These are phyloP conservation scores for Eucalyptus marginata DNA, from an alignment of 345 rosid genomes.

Conservation along the genomic window DNA sequence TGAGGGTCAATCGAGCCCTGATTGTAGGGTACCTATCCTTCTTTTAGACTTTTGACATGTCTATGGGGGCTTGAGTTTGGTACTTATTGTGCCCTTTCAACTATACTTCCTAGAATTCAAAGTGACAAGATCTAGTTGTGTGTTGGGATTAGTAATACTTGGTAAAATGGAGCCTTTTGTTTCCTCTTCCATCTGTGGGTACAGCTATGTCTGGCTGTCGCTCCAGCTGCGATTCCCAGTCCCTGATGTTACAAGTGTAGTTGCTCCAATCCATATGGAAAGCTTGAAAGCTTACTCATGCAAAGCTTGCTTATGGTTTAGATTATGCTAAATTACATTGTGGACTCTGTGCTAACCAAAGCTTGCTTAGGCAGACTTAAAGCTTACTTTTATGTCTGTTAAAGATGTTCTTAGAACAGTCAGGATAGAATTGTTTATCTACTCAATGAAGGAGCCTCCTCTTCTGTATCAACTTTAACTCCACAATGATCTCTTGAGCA, in stretches of 20 bases:
- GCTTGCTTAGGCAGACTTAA: background rate
- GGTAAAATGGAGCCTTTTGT: background rate
- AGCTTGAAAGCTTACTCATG: background rate
- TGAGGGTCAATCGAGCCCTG: background rate
- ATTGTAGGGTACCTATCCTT: background rate
- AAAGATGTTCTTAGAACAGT: background rate
- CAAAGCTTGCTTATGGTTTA: background rate
- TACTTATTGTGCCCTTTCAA: background rate
- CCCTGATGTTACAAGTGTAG: background rate
- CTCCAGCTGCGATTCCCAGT: background rate
- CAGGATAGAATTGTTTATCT: background rate
- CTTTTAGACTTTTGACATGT: background rate
- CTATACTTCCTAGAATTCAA: background rate
- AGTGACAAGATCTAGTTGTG: background rate
- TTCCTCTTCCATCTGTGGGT: background rate
- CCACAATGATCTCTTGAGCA: background rate
- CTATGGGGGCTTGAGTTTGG: background rate
- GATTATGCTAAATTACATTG: background rate
- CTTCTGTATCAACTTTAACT: background rate
- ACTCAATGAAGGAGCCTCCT: background rate
- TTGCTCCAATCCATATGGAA: background rate
- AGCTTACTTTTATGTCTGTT: background rate
- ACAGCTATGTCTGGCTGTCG: background rate
- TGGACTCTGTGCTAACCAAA: background rate
- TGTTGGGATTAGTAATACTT: background rate